These are phyloP conservation scores for Recurvomyces mirabilis DNA, from an alignment of 495 filamentous ascomycete species.

Conservation along the genomic window DNA sequence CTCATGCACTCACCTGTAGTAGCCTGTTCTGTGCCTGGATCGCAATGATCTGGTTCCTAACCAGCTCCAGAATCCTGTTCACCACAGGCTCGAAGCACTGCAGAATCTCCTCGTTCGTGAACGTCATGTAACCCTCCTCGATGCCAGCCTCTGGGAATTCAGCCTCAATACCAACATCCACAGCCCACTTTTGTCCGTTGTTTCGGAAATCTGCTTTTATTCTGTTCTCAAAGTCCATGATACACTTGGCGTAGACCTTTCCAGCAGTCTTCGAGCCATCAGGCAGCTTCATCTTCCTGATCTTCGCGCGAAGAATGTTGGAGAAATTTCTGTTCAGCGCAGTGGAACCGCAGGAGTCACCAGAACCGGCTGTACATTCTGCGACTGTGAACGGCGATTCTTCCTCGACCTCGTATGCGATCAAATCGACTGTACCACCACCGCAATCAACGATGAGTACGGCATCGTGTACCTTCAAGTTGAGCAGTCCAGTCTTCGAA, in stretches of 20 bases:
- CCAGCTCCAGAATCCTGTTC: slow-evolving; percentile 61
- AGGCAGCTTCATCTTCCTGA: slow-evolving; percentile 66
- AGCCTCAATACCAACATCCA: slow-evolving; percentile 65
- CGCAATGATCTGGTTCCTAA: slow-evolving; percentile 66
- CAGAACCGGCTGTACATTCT: slow-evolving; percentile 64
- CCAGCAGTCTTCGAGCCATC: slow-evolving; percentile 65
- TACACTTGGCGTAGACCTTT: slow-evolving; percentile 66
- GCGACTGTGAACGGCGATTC: slow-evolving; percentile 64
- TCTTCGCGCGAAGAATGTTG: slow-evolving; percentile 65
- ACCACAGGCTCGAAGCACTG: slow-evolving; percentile 72
- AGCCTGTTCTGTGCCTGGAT: slow-evolving; percentile 65
- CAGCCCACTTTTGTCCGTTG: slow-evolving; percentile 68
- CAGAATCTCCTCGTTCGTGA: slow-evolving; percentile 67
- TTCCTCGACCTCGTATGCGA: slow-evolving; percentile 67
- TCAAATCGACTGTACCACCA: slow-evolving; percentile 65
- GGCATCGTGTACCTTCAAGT: slow-evolving; percentile 63
- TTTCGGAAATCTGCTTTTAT: slow-evolving; percentile 76
- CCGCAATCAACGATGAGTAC: slow-evolving; percentile 67
- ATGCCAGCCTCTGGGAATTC: slow-evolving; percentile 68
- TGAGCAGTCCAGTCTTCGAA: slow-evolving; percentile 60
- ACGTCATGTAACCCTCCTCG: slow-evolving; percentile 73
- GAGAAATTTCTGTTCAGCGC: slow-evolving; percentile 65
- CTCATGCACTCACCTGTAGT: slow-evolving; percentile 46
- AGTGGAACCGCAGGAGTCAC: slow-evolving; percentile 64
- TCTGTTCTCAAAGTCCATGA: slow-evolving; percentile 71